A percentile compares a stretch with the other conserved stretches of the same genome.
Evolutionary conservation across 805 yeast species (phyloP).

Genomic region (Hanseniaspora occidentalis): DNA sequence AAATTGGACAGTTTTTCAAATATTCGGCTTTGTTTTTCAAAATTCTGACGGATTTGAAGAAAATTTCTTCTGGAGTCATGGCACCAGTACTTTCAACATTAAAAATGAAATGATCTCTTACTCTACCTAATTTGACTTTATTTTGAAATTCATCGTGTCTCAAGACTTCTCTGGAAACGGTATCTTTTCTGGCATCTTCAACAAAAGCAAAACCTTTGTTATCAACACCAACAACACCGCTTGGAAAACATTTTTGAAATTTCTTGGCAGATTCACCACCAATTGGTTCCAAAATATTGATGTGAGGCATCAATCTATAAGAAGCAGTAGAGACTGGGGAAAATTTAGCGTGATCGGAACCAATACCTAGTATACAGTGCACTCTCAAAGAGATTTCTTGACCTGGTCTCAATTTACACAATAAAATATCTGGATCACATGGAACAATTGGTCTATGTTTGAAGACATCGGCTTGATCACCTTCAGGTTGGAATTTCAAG

Average conservation of each 20-base stretch:
- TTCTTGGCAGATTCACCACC: slow-evolving; percentile 62
- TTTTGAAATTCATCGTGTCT: slow-evolving; percentile 86
- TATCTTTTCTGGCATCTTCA: slow-evolving; percentile 84
- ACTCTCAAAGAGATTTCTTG: slow-evolving; percentile 87
- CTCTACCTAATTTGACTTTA: slow-evolving; percentile 82
- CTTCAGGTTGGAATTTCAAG: slow-evolving; percentile 83
- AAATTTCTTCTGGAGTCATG: slow-evolving; percentile 93
- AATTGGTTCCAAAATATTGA: slow-evolving; percentile 63
- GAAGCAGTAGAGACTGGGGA: slow-evolving; percentile 97
- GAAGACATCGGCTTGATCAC: slow-evolving; percentile 65
- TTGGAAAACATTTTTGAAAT: slow-evolving; percentile 83
- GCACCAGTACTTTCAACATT: slow-evolving; percentile 94
- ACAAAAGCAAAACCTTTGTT: slow-evolving; percentile 59
- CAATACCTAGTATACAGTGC: slow-evolving; percentile 85
- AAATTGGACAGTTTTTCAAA: slow-evolving; percentile 66
- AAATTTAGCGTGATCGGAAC: slow-evolving; percentile 93
- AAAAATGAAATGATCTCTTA: slow-evolving; percentile 85
- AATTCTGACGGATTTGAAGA: slow-evolving; percentile 78
- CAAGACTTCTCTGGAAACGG: slow-evolving; percentile 92
- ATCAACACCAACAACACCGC: slow-evolving; percentile 75
- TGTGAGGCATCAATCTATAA: slow-evolving; percentile 82
- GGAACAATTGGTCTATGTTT: slow-evolving; percentile 58
- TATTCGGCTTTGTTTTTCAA: slow-evolving; percentile 76
- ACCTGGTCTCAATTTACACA: slow-evolving; percentile 92
- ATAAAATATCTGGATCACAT: slow-evolving; percentile 75